Evolutionary conservation across 352 stramenopile genomes (phyloP).

Genomic region (Globisporangium takayamanum): DNA sequence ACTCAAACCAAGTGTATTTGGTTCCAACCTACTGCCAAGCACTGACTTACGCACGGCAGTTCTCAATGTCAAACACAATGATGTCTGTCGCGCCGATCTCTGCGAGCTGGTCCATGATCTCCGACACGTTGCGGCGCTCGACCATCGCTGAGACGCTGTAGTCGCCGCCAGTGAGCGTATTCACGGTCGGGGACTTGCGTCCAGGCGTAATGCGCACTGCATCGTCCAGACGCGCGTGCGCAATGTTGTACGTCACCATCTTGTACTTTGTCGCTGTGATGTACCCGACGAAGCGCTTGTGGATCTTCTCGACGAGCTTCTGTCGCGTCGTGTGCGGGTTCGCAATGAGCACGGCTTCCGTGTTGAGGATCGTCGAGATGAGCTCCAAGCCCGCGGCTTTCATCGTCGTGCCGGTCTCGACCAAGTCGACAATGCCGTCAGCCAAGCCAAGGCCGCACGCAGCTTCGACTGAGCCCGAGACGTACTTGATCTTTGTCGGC

Average conservation of each 20-base stretch:
- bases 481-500: conserved; percentile 92
- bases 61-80: conserved; percentile 94
- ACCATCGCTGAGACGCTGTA: conserved; percentile 92
- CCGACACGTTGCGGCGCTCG: conserved; percentile 81
- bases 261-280: conserved; percentile 96
- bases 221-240: conserved; percentile 78
- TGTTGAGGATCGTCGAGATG: conserved; percentile 90
- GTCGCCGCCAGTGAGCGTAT: conserved; percentile 80
- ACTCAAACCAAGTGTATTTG: background rate
- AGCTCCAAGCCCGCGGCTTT: conserved; percentile 94
- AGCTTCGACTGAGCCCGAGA: conserved; percentile 97
- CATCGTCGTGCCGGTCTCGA: conserved; percentile 99
- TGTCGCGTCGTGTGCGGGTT: conserved; percentile 74
- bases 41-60: conserved; percentile 79
- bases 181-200: conserved; percentile 92
- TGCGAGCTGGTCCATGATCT: conserved; percentile 96
- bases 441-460: conserved; percentile 95
- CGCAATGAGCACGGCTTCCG: conserved; percentile 90
- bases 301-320: conserved; percentile 75
- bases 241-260: conserved; percentile 98
- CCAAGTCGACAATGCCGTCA: conserved; percentile 97
- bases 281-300: conserved; percentile 94
- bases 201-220: conserved; percentile 91
- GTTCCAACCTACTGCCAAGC: too few relatives aligned
- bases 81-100: conserved; percentile 96